Evolutionary conservation across 116 monocot genomes (phyloP).

Genomic region (Papilionanthe hybrid): DNA sequence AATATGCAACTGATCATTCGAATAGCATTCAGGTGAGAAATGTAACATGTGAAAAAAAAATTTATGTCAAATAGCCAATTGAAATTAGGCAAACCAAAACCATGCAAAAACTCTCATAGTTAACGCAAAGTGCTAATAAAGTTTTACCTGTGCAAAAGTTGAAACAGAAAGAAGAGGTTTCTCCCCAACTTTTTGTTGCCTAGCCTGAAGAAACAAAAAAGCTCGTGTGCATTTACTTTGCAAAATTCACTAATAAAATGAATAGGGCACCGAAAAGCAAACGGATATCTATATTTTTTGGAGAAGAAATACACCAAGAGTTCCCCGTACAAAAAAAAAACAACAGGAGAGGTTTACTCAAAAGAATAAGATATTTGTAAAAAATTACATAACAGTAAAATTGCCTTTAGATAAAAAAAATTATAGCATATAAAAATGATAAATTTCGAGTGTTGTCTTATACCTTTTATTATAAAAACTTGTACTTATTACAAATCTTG

Average conservation of each 20-base stretch:
- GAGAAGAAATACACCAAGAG: not conserved
- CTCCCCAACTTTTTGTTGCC: constrained; percentile 76
- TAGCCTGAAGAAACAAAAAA: constrained; percentile 36
- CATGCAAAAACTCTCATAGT: not conserved
- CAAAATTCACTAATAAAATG: not conserved
- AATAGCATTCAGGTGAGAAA: not conserved
- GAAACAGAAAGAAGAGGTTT: constrained; percentile 74
- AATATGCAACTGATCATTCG: not conserved
- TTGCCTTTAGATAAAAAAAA: too few relatives aligned
- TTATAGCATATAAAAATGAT: not conserved
- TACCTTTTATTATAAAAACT: not conserved
- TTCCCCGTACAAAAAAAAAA: too few relatives aligned
- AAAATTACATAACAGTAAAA: too few relatives aligned
- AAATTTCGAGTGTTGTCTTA: not conserved
- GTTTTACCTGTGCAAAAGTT: constrained; percentile 70
- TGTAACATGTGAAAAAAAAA: not conserved
- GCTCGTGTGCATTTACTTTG: not conserved
- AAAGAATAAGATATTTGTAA: too few relatives aligned
- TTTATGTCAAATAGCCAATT: not conserved
- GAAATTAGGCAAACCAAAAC: not conserved
- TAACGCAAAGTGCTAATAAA: not conserved
- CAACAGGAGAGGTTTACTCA: too few relatives aligned
- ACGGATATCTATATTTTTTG: not conserved
- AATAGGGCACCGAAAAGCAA: not conserved
- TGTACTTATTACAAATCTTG: not conserved